phyloP scores from a whole-genome alignment of 129 eudicot genomes.

The Flaveria trinervia region DNA sequence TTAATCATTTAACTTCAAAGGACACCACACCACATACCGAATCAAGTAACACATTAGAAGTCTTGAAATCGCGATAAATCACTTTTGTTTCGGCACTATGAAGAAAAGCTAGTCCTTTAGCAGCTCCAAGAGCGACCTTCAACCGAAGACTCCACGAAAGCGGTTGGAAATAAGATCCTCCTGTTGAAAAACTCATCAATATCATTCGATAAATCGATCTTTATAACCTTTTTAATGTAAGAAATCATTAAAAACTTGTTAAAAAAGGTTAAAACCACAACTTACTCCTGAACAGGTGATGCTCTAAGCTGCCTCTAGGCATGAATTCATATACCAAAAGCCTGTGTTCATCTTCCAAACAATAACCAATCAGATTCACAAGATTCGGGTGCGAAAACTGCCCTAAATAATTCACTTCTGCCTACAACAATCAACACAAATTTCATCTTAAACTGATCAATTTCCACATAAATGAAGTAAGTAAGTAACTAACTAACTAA shows the following conservation, averaged over 20 bases:
- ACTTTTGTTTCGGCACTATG: conserved; percentile 73
- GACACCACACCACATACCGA: conserved; percentile 45
- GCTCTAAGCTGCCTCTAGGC: conserved; percentile 94
- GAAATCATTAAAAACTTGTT: background rate
- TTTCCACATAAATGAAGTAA: background rate
- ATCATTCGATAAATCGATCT: background rate
- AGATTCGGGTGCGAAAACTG: conserved; percentile 82
- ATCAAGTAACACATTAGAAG: conserved; percentile 83
- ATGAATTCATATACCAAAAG: conserved; percentile 94
- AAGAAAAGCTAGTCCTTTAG: conserved; percentile 93
- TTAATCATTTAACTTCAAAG: background rate
- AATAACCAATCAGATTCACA: conserved; percentile 76
- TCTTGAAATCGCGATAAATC: conserved; percentile 89
- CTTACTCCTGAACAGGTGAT: conserved; percentile 89
- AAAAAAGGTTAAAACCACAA: conserved; percentile 5
- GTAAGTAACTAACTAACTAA: too few relatives aligned
- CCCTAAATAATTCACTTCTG: conserved; percentile 87
- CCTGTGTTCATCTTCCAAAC: conserved; percentile 85
- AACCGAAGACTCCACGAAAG: conserved; percentile 89
- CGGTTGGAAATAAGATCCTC: conserved; percentile 91
- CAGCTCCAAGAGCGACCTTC: conserved; percentile 94
- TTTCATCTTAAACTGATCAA: background rate
- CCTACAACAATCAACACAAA: conserved; percentile 43
- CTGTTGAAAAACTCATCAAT: conserved; percentile 29
- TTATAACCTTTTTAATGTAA: background rate